A percentile compares a stretch with the other conserved stretches of the same genome.
Evolutionary conservation across 306 rosid species (phyloP).

Genomic region (Herpetospermum pedunculosum): DNA sequence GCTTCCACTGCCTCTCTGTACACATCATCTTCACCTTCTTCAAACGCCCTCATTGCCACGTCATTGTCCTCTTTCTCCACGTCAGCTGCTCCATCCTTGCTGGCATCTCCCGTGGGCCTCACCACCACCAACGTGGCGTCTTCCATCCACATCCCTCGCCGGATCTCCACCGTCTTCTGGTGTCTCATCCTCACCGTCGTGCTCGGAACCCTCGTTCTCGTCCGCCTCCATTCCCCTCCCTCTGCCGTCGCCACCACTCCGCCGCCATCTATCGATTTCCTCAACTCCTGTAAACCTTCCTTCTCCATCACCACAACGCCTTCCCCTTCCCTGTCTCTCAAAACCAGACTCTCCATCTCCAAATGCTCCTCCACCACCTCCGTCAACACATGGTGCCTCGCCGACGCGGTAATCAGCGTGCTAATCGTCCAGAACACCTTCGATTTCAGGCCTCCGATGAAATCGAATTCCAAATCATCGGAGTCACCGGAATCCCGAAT

Average conservation of each 20-base stretch:
- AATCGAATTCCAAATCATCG: neutral
- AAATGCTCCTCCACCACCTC: conserved; percentile 24
- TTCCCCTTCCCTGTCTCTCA: conserved; percentile 32
- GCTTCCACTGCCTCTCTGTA: conserved; percentile 22
- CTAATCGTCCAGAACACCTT: conserved; percentile 34
- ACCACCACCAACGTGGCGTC: conserved; percentile 37
- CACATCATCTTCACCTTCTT: conserved; percentile 20
- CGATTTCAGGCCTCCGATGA: conserved; percentile 24
- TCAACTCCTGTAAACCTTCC: conserved; percentile 19
- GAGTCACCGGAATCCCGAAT: neutral
- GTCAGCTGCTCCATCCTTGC: neutral
- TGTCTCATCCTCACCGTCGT: conserved; percentile 37
- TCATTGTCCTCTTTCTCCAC: conserved; percentile 21
- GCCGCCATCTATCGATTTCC: neutral
- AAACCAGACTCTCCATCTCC: conserved; percentile 15
- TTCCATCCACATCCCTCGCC: conserved; percentile 21
- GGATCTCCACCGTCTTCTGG: conserved; percentile 18
- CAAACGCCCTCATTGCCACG: conserved; percentile 19
- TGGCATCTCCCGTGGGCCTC: conserved; percentile 14
- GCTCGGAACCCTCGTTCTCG: conserved; percentile 30
- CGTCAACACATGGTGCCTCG: conserved; percentile 32
- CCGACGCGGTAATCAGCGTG: conserved; percentile 33
- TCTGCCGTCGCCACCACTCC: neutral
- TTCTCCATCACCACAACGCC: conserved; percentile 30
- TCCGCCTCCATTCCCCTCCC: conserved; percentile 7